These are phyloP conservation scores for cucumber (Cucumis sativus) DNA, from an alignment of 306 rosid genomes.

Conservation along the genomic window DNA sequence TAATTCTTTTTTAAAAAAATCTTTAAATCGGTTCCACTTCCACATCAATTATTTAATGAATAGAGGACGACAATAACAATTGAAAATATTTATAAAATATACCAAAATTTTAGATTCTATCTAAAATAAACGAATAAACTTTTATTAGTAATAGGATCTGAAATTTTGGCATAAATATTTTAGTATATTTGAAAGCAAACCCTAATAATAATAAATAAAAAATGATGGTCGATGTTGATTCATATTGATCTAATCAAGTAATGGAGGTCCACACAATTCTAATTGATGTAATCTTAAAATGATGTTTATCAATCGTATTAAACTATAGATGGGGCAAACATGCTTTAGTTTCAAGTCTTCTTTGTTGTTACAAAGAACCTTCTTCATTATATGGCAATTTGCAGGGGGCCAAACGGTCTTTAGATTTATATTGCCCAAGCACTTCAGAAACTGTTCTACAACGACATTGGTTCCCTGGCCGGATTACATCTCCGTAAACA, in stretches of 20 bases:
- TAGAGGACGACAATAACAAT: too few species aligned
- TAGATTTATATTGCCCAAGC: slow-evolving; percentile 70
- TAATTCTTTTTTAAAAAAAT: too few species aligned
- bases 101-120: too few species aligned
- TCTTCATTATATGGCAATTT: slow-evolving; percentile 49
- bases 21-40: too few species aligned
- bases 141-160: too few species aligned
- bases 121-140: too few species aligned
- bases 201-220: too few species aligned
- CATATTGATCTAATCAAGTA: background rate
- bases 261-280: background rate
- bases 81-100: too few species aligned
- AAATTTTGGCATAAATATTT: too few species aligned
- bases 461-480: slow-evolving; percentile 87
- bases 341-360: background rate
- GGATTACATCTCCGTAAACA: slow-evolving; percentile 79
- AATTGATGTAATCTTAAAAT: background rate
- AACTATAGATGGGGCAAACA: background rate
- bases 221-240: background rate
- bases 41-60: too few species aligned
- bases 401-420: slow-evolving; percentile 54
- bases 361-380: slow-evolving; percentile 11
- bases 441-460: slow-evolving; percentile 79
- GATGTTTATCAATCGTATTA: background rate
- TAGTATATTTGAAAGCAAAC: too few species aligned